Evolutionary conservation across 108 stramenopile species (phyloP), one percentile per base, ranked within the genome.

Genomic region (Parietichytrium sp.): DNA sequence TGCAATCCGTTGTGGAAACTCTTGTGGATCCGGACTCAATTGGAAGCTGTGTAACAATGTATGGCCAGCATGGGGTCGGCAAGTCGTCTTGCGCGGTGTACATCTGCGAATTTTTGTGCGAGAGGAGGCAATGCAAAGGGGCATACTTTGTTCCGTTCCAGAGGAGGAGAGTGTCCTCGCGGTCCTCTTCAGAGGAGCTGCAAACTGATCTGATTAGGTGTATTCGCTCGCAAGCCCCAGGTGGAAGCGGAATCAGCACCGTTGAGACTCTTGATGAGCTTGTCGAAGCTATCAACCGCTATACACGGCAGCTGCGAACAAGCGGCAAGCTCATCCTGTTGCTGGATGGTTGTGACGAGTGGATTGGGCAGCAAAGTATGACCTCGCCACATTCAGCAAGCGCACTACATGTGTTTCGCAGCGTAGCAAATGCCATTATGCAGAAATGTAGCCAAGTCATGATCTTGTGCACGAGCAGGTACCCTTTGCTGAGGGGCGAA

Each of bases 311-410:
- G 10, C 45, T 0, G 13, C 38, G 15, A 72, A 42, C 20, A 6
- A 45, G 45, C 61, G 61, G 61, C 3, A 6, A 2, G 15, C 42
- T 72, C 38, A 27, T 72, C 20, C 38, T 72, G 23, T 13, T 72
- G 10, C 61, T 72, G n/a, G 61, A 72, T 20, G 61, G 61, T 20
- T 72, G 61, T 20, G 42, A 36, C 38, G 38, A 72, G 42, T 72
- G 61, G 61, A 42, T 42, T 10, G 38, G 61, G 8, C 10, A n/a
- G n/a, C n/a, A n/a, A n/a, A n/a, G n/a, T n/a, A n/a, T n/a, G n/a
- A n/a, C n/a, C n/a, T n/a, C n/a, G n/a, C n/a, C n/a, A n/a, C n/a
- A n/a, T n/a, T n/a, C n/a, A n/a, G n/a, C n/a, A n/a, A n/a, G n/a
- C n/a, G n/a, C n/a, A n/a, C n/a, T n/a, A n/a, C n/a, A n/a, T n/a